Evolutionary conservation across 495 filamentous ascomycete genomes (phyloP), one percentile per base, ranked within the genome.

Genomic region (Aspergillus saccharolyticus): DNA sequence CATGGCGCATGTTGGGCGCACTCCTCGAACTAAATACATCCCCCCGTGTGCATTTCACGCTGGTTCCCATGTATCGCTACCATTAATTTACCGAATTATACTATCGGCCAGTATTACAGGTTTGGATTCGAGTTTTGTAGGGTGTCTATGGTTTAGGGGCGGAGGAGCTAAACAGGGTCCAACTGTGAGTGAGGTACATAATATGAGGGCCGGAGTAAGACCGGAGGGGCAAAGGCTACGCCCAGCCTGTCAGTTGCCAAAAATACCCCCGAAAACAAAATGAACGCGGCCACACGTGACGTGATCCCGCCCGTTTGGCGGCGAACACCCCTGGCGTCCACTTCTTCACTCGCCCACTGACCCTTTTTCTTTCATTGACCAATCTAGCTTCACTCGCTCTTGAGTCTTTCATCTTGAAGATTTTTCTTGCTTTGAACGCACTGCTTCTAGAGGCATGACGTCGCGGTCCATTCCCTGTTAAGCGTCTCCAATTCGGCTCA

Each of bases 211-310:
- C n/a, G n/a, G n/a, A n/a, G n/a, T n/a, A n/a, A n/a, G n/a, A n/a
- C n/a, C n/a, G n/a, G n/a, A n/a, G n/a, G n/a, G n/a, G n/a, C n/a
- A n/a, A n/a, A n/a, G n/a, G n/a, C n/a, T n/a, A n/a, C 25, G 25
- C 25, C 25, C 25, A 20, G 44, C 18, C 9, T 25, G 46, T 49
- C 14, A 49, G 46, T 22, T 49, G 16, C 33, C 33, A 39, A 39
- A 39, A 39, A 6, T 39, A 15, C 5, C 33, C 12, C 33, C 33
- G 14, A 39, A 39, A 5, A 9, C 6, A 12, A 39, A 15, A 5
- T 28, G 9, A 45, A 18, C n/a, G 47, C 47, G 20, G 22, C 22
- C 47, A 39, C 47, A 50, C 47, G 47, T 50, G 47, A 50, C 47
- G 15, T 9, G 44, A 46, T 22, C 44, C 18, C 44, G 47, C 22